Conservation (phyloP, 2,329 filamentous ascomycete genomes). For the Fusarium circinatum region DNA sequence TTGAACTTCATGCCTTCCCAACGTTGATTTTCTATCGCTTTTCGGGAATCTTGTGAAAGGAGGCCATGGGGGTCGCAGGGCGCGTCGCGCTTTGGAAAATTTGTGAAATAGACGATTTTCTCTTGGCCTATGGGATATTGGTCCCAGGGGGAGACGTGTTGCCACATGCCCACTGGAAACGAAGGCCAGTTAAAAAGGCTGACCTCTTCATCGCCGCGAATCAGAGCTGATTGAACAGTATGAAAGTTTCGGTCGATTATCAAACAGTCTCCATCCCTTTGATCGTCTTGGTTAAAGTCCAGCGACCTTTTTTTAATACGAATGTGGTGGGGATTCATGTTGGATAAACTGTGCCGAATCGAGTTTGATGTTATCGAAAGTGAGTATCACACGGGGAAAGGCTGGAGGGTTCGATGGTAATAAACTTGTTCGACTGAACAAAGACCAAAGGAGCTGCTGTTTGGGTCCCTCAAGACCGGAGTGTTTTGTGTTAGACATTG, state of each 20-base stretch:
- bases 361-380: not conserved
- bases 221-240: conserved; percentile 30
- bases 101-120: not conserved
- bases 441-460: conserved; percentile 17
- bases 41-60: not conserved
- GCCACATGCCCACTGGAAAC: not conserved
- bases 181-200: not conserved
- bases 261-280: not conserved
- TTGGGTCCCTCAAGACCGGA: not conserved
- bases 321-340: conserved; percentile 8
- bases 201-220: conserved; percentile 28
- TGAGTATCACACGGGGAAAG: not conserved
- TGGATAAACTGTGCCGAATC: not conserved
- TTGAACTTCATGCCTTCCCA: conserved; percentile 39
- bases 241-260: conserved; percentile 2
- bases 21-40: not conserved
- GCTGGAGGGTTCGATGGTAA: conserved; percentile 26
- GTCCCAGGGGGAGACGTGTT: not conserved
- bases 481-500: not conserved
- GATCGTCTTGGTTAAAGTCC: not conserved
- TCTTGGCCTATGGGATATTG: not conserved
- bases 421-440: conserved; percentile 36
- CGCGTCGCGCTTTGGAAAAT: too few species aligned
- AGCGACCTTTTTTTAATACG: not conserved
- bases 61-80: not conserved